Base-by-base conservation (phyloP, 495 filamentous ascomycete genomes). In the Physcia stellaris region DNA sequence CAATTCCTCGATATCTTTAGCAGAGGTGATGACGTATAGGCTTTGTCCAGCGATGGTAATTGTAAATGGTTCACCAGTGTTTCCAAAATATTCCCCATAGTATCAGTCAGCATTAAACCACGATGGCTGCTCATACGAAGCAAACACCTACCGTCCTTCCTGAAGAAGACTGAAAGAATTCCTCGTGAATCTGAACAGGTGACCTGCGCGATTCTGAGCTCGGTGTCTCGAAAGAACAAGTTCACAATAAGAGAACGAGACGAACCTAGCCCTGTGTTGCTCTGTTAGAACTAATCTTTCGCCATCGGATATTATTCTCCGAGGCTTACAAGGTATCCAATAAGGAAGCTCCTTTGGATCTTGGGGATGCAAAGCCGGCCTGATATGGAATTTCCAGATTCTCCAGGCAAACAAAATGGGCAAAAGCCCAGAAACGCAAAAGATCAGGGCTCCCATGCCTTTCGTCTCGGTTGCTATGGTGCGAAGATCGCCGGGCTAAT, bases 291-390 rank as follows among this genome's bases (percentile, higher is more conserved):
- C n/a, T 10, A 3, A 7, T 23, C 30, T 16, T 22, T 15, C 20
- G 20, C 13, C 7, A 7, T 7, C 21, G 16, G 28, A 15, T 43
- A 15, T 43, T 30, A 23, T 23, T 31, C 29, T 6, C n/a, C 32
- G 24, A 40, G 12, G 36, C 43, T 36, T 13, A 46, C 37, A 31
- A 11, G 54, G 54, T 29, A 57, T 46, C 46, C 48, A 44, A 21
- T 57, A 57, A 5, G 54, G 54, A 17, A 53, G 24, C 35, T 57
- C 47, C 27, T 48, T 53, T 11, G 54, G 50, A 12, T 55, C 52
- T 21, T 48, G 27, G 16, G 54, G 41, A 35, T 49, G 37, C 19
- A 57, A 33, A 24, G n/a, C n/a, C n/a, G n/a, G n/a, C n/a, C n/a
- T n/a, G n/a, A n/a, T n/a, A n/a, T n/a, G n/a, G n/a, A n/a, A n/a